Percentiles rank a stretch among this genome's conserved stretches.
phyloP scores from a whole-genome alignment of 2,329 filamentous ascomycete genomes.

The Ploettnerulaceae sp. region DNA sequence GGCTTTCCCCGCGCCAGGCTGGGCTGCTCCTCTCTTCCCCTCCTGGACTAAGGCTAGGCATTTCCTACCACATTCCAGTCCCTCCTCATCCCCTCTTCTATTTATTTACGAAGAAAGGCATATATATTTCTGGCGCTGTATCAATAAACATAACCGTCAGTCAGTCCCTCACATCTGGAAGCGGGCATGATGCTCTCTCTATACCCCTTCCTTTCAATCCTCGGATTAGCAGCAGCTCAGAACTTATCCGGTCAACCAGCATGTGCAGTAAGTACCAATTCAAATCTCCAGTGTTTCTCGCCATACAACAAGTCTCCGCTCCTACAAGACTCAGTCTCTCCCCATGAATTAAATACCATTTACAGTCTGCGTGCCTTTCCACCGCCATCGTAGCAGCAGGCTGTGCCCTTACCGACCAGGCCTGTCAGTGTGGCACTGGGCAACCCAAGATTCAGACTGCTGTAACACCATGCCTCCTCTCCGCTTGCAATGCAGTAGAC shows the following conservation, averaged over 20 bases:
- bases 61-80: too few relatives aligned
- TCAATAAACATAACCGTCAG: too few relatives aligned
- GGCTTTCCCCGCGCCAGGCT: too few relatives aligned
- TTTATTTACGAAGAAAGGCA: too few relatives aligned
- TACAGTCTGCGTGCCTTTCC: slow-evolving; percentile 35
- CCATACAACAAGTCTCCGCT: not conserved
- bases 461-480: slow-evolving; percentile 31
- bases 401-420: slow-evolving; percentile 36
- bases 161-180: too few relatives aligned
- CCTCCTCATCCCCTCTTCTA: too few relatives aligned
- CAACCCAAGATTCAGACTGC: slow-evolving; percentile 22
- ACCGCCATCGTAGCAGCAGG: slow-evolving; percentile 36
- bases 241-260: slow-evolving; percentile 35
- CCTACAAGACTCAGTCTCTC: not conserved
- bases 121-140: too few relatives aligned
- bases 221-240: slow-evolving; percentile 38
- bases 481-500: slow-evolving; percentile 34
- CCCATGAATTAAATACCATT: too few relatives aligned
- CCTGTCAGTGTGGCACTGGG: slow-evolving; percentile 37
- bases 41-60: too few relatives aligned
- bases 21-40: too few relatives aligned
- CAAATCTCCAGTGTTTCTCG: slow-evolving; percentile 4
- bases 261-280: slow-evolving; percentile 39
- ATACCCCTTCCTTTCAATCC: slow-evolving; percentile 33
- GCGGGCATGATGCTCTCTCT: too few relatives aligned